A percentile compares a stretch with the other conserved stretches of the same genome.
Evolutionary conservation across 1,284 basidiomycete genomes (phyloP).

Genomic region (Austroboletus novae-zelandiae): DNA sequence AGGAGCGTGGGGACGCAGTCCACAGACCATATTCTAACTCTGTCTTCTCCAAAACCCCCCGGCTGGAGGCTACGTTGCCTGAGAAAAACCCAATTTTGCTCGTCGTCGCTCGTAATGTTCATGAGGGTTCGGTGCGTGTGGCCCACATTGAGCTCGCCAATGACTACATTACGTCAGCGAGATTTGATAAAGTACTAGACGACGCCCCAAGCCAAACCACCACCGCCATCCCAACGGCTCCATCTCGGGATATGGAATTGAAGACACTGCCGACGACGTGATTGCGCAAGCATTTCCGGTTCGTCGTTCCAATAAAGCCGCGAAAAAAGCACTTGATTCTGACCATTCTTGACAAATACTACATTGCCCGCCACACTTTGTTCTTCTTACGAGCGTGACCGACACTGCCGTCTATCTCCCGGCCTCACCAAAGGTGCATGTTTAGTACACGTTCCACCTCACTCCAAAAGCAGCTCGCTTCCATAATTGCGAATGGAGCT

Average conservation of each 20-base stretch:
- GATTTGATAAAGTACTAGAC: neutral
- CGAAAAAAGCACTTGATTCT: too few relatives aligned
- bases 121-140: conserved; percentile 19
- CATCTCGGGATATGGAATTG: too few relatives aligned
- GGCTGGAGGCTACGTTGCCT: conserved; percentile 50
- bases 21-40: conserved; percentile 57
- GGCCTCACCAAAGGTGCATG: neutral
- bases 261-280: too few relatives aligned
- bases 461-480: neutral
- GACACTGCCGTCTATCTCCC: neutral
- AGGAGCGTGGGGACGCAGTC: neutral
- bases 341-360: neutral
- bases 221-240: too few relatives aligned
- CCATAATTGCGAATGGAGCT: neutral
- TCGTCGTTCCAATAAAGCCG: too few relatives aligned
- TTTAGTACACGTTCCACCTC: neutral
- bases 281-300: too few relatives aligned
- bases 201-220: neutral
- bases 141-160: neutral
- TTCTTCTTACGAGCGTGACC: neutral
- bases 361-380: neutral
- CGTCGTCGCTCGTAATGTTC: conserved; percentile 23
- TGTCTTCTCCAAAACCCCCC: conserved; percentile 60
- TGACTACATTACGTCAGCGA: conserved; percentile 22
- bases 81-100: conserved; percentile 48